Evolutionary conservation across 192 early-diverging fungal species (phyloP).

Genomic region (Thamnidium elegans): DNA sequence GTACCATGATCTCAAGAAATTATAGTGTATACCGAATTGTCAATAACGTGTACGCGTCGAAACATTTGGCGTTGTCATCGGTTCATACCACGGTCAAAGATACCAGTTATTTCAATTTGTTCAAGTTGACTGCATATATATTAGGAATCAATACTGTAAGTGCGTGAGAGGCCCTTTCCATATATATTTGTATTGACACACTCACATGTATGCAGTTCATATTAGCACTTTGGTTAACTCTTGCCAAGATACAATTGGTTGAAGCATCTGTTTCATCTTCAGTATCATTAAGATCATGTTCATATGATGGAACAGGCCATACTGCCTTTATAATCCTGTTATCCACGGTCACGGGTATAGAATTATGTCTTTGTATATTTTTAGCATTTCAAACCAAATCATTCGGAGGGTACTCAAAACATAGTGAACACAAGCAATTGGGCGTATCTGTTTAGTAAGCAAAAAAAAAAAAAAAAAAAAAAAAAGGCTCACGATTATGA

Average conservation of each 20-base stretch:
- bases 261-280: no score
- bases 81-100: background rate
- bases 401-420: constrained; percentile 39
- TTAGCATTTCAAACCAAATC: constrained; percentile 44
- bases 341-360: background rate
- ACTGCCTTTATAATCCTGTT: no score
- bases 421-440: constrained; percentile 49
- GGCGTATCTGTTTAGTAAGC: constrained; percentile 53
- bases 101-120: background rate
- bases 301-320: no score
- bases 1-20: constrained; percentile 50
- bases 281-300: no score
- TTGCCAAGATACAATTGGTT: no score
- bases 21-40: constrained; percentile 51
- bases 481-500: background rate
- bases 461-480: background rate
- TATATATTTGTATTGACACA: no score
- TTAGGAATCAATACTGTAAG: constrained; percentile 3
- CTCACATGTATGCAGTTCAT: no score
- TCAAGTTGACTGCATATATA: constrained; percentile 19
- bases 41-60: constrained; percentile 36
- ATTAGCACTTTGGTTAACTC: no score
- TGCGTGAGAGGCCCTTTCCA: background rate
- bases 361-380: constrained; percentile 16
- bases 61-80: constrained; percentile 23